Conservation (phyloP, 495 filamentous ascomycete species). For the Penicillium lividum region DNA sequence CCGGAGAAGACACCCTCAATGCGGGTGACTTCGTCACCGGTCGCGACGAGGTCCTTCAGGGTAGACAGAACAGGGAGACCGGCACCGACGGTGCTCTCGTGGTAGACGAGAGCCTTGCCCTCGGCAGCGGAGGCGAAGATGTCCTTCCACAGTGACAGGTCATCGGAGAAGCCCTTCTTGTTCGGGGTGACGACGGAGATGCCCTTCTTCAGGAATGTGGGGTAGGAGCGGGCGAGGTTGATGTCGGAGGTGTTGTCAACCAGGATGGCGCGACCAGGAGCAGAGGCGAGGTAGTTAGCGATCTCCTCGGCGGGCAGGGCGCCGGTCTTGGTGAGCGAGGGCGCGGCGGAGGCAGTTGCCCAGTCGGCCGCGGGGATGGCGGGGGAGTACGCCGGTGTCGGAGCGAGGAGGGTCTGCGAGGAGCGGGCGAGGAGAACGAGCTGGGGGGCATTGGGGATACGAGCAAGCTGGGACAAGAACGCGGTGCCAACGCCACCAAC, state of each 20-base stretch:
- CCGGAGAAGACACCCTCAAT: constrained; percentile 98
- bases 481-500: constrained; percentile 89
- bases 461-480: constrained; percentile 81
- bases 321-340: constrained; percentile 51
- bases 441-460: constrained; percentile 61
- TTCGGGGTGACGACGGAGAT: constrained; percentile 93
- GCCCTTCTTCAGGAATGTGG: constrained; percentile 70
- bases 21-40: constrained; percentile 80
- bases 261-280: constrained; percentile 72
- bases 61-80: constrained; percentile 91
- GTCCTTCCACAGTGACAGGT: constrained; percentile 72
- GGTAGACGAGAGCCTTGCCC: constrained; percentile 77
- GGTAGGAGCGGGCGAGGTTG: constrained; percentile 75
- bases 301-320: constrained; percentile 65
- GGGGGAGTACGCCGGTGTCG: constrained; percentile 42
- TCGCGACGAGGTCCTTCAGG: constrained; percentile 82
- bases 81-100: constrained; percentile 90
- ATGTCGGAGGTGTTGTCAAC: constrained; percentile 94
- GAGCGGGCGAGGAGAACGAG: constrained; percentile 81
- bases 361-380: constrained; percentile 56
- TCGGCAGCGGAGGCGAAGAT: constrained; percentile 68
- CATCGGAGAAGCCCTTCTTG: constrained; percentile 92
- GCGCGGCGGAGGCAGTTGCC: constrained; percentile 54
- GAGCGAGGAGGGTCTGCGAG: constrained; percentile 70
- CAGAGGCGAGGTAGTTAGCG: constrained; percentile 65